These are phyloP conservation scores for Pseudocercospora crystallina DNA, from an alignment of 2,329 filamentous ascomycete species.

Conservation along the genomic window DNA sequence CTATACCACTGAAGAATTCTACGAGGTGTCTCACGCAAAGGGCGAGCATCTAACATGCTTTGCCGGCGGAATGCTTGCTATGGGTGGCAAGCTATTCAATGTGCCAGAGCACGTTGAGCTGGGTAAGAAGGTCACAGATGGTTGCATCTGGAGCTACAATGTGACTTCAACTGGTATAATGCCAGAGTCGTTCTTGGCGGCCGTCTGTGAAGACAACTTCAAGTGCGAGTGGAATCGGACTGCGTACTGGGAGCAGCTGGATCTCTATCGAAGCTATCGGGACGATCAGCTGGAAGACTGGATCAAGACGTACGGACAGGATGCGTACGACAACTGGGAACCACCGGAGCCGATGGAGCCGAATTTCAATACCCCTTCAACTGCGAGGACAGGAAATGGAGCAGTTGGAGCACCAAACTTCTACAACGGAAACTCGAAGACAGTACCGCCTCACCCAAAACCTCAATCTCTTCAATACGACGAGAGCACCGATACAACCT, in stretches of 20 bases:
- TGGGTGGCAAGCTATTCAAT: conserved; percentile 54
- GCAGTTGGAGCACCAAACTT: too few species aligned
- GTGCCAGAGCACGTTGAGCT: conserved; percentile 50
- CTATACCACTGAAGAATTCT: conserved; percentile 42
- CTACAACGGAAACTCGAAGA: too few species aligned
- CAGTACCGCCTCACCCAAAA: too few species aligned
- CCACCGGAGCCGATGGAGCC: too few species aligned
- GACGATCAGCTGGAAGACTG: conserved; percentile 23
- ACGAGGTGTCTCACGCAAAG: conserved; percentile 42
- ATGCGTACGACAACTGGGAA: neutral
- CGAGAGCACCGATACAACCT: too few species aligned
- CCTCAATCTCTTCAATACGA: too few species aligned
- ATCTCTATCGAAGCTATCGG: conserved; percentile 29
- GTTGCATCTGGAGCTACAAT: conserved; percentile 58
- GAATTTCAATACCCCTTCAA: too few species aligned
- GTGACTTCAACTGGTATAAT: conserved; percentile 53
- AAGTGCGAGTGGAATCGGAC: conserved; percentile 46
- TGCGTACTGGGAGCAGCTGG: conserved; percentile 44
- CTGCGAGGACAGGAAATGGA: too few species aligned
- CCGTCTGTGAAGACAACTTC: conserved; percentile 44
- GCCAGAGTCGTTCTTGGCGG: conserved; percentile 50
- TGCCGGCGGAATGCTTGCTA: conserved; percentile 55
- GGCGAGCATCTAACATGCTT: conserved; percentile 56
- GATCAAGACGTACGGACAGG: conserved; percentile 18
- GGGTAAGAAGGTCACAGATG: conserved; percentile 53